Evolutionary conservation across 2,329 filamentous ascomycete species (phyloP).

Genomic region (Trichophyton verrucosum): DNA sequence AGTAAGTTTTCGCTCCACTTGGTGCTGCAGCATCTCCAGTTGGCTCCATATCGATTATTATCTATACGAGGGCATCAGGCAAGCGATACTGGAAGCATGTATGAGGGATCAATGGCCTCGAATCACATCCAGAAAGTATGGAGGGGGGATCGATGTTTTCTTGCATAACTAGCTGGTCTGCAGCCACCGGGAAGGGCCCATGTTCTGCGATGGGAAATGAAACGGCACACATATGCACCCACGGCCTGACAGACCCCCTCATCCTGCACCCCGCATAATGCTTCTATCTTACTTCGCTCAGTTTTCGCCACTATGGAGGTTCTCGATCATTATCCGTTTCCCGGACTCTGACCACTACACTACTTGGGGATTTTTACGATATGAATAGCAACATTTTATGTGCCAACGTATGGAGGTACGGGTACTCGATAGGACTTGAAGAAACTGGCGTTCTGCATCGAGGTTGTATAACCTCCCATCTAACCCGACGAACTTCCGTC

Average conservation of each 20-base stretch:
- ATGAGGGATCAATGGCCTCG: neutral
- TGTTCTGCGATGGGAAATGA: neutral
- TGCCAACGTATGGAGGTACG: neutral
- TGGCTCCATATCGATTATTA: neutral
- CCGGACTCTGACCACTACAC: neutral
- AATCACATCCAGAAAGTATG: neutral
- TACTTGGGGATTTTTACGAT: neutral
- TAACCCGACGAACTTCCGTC: neutral
- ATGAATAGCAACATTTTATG: neutral
- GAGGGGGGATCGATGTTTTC: neutral
- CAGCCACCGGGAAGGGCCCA: neutral
- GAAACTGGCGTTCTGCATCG: neutral
- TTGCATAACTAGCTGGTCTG: neutral
- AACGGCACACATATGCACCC: constrained; percentile 1
- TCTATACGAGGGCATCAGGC: neutral
- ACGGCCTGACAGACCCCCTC: neutral
- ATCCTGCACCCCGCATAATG: neutral
- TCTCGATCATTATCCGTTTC: neutral
- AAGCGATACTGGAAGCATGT: neutral
- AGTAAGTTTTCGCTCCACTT: neutral
- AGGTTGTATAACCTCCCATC: neutral
- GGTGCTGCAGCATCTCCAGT: neutral
- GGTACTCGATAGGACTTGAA: neutral
- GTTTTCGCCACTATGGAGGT: neutral
- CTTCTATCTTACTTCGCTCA: neutral